Base-by-base conservation (phyloP, 163 green algal species). In the Chlorella variabilis region DNA sequence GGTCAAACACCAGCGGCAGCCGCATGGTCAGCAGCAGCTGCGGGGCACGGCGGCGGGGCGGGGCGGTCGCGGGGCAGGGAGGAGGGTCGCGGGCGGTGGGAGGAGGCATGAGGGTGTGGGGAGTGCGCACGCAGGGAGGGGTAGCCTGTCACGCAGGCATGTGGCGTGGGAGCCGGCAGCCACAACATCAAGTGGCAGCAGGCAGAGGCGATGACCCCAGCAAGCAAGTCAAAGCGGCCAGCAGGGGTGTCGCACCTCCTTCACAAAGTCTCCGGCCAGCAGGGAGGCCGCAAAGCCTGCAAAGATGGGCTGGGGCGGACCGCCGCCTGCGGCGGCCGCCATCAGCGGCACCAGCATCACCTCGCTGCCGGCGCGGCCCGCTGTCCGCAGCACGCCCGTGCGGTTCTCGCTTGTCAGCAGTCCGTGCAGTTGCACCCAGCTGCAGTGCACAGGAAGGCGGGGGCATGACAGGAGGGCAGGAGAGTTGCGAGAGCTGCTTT, bases 1-100 rank as follows among this genome's bases (percentile, higher is more conserved):
- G 79, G 75, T 98, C 95, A 85, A 98, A 93, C 25, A 98, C 86
- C 20, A 97, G 75, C 4, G 90, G 90, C 78, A 98, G 87, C 20
- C 87, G 86, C n/a, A 81, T 62, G 41, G 31, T n/a, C 3, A 54
- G 31, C 54, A 92, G 71, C 39, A 90, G 41, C 75, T 81, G 75
- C 75, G 34, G 18, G 51, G 51, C 51, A 62, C 51, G 29, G n/a
- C n/a, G n/a, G n/a, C n/a, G n/a, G n/a, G n/a, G n/a, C n/a, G n/a
- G n/a, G n/a, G n/a, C n/a, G 51, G 51, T 62, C 4, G 51, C 11
- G 45, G 45, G 45, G 45, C 11, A 54, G 45, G 11, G 45, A 54
- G 45, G 15, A 15, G 45, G 45, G 45, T 54, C 15, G 45, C 11
- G 15, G 45, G 45, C 45, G 15, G 15, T 54, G 45, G n/a, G n/a